Percentiles rank a stretch among this genome's conserved stretches.
Conservation (phyloP, 192 early-diverging fungal species). For the Backusella westeae region DNA sequence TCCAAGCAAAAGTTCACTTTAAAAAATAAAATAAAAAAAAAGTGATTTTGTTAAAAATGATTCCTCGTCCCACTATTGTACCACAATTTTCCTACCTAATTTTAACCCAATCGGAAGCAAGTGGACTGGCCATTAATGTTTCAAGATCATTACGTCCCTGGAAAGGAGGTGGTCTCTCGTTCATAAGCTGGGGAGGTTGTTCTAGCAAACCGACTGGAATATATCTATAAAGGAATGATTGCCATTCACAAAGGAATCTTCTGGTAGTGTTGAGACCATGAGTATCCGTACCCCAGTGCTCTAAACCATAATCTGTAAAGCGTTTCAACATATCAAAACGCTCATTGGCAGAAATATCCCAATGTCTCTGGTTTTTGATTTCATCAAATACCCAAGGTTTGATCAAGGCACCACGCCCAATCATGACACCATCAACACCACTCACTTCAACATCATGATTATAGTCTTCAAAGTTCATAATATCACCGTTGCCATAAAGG, state of each 20-base stretch:
- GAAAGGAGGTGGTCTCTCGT: slow-evolving; percentile 86
- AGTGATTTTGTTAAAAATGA: background rate
- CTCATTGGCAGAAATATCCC: slow-evolving; percentile 88
- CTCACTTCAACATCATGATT: slow-evolving; percentile 60
- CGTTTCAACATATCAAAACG: slow-evolving; percentile 86
- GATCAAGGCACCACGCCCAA: slow-evolving; percentile 77
- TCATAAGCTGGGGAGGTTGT: slow-evolving; percentile 86
- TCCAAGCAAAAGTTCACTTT: slow-evolving; percentile 82
- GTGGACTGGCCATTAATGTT: slow-evolving; percentile 88
- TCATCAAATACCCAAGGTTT: slow-evolving; percentile 98
- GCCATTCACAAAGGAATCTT: slow-evolving; percentile 78
- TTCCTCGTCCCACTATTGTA: background rate
- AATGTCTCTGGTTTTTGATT: slow-evolving; percentile 79
- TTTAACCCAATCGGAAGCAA: slow-evolving; percentile 87
- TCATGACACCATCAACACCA: slow-evolving; percentile 83
- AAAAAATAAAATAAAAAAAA: background rate
- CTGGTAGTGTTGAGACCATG: slow-evolving; percentile 80
- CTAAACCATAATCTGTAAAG: slow-evolving; percentile 84
- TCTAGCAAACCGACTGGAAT: slow-evolving; percentile 91
- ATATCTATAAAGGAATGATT: slow-evolving; percentile 73
- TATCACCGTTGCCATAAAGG: slow-evolving; percentile 84
- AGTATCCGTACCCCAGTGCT: slow-evolving; percentile 93
- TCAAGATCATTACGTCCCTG: slow-evolving; percentile 92
- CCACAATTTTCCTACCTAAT: slow-evolving; percentile 45
- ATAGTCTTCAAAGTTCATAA: slow-evolving; percentile 82